Percentiles rank a stretch among this genome's conserved stretches.
phyloP scores from a whole-genome alignment of 2,329 filamentous ascomycete genomes.

The Penicillium aurantiogriseum region DNA sequence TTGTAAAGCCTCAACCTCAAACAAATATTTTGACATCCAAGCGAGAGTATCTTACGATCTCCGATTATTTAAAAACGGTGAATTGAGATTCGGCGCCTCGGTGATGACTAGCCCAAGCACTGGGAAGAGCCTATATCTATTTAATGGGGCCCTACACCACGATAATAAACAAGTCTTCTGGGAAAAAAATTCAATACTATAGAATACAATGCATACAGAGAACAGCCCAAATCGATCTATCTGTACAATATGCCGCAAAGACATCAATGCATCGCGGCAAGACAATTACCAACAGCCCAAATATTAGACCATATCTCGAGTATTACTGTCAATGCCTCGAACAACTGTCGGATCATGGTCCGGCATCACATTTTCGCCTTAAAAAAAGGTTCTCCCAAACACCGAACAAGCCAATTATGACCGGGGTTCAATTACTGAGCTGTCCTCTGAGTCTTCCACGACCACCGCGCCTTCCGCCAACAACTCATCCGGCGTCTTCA shows the following conservation, averaged over 20 bases:
- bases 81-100: no score
- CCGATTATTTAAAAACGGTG: no score
- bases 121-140: neutral
- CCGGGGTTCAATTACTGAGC: conserved; percentile 26
- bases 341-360: neutral
- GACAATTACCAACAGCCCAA: conserved; percentile 9
- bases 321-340: neutral
- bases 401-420: conserved; percentile 9
- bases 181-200: conserved; percentile 18
- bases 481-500: conserved; percentile 59
- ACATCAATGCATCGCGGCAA: conserved; percentile 22
- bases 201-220: conserved; percentile 34
- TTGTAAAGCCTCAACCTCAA: no score
- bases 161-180: neutral
- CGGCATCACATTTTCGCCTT: conserved; percentile 2
- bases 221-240: conserved; percentile 31
- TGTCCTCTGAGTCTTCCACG: conserved; percentile 29
- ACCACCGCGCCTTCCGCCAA: conserved; percentile 43
- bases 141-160: neutral
- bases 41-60: no score
- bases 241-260: conserved; percentile 32
- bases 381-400: neutral
- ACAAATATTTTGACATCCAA: no score
- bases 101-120: neutral
- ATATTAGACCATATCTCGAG: neutral